These are phyloP conservation scores for Tilletia horrida DNA, from an alignment of 1,284 basidiomycete species.

Conservation along the genomic window DNA sequence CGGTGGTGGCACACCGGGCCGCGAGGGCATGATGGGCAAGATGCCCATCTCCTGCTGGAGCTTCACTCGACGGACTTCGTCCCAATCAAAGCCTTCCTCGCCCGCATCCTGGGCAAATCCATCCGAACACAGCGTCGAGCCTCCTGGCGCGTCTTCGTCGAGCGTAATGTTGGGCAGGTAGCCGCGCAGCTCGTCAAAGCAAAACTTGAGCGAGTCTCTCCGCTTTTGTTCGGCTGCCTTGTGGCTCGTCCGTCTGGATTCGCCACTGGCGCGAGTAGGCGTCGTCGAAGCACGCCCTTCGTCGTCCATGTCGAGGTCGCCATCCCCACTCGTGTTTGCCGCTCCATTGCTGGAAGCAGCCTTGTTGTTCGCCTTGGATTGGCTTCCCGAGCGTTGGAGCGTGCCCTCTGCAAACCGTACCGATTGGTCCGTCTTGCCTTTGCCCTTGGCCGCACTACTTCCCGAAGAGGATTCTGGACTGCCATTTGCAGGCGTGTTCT, in stretches of 20 bases:
- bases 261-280: conserved; percentile 37
- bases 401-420: conserved; percentile 3
- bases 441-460: conserved; percentile 15
- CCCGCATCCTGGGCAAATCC: conserved; percentile 42
- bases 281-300: conserved; percentile 41
- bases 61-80: conserved; percentile 24
- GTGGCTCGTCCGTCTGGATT: conserved; percentile 80
- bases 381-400: conserved; percentile 7
- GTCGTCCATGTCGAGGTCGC: background rate
- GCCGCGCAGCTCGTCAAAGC: conserved; percentile 86
- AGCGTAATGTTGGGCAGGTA: conserved; percentile 66
- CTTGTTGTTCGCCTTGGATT: background rate
- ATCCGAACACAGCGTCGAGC: conserved; percentile 49
- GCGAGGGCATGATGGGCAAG: background rate
- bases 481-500: background rate
- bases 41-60: conserved; percentile 16
- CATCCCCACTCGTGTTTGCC: background rate
- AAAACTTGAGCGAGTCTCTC: conserved; percentile 88
- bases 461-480: conserved; percentile 13
- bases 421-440: conserved; percentile 11
- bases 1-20: background rate
- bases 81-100: conserved; percentile 42
- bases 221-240: conserved; percentile 97
- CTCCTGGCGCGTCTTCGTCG: conserved; percentile 49
- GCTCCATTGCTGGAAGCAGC: background rate